Percentiles rank a stretch among this genome's conserved stretches.
Conservation (phyloP, 164 flowering plant species). For the Vitis riparia region DNA sequence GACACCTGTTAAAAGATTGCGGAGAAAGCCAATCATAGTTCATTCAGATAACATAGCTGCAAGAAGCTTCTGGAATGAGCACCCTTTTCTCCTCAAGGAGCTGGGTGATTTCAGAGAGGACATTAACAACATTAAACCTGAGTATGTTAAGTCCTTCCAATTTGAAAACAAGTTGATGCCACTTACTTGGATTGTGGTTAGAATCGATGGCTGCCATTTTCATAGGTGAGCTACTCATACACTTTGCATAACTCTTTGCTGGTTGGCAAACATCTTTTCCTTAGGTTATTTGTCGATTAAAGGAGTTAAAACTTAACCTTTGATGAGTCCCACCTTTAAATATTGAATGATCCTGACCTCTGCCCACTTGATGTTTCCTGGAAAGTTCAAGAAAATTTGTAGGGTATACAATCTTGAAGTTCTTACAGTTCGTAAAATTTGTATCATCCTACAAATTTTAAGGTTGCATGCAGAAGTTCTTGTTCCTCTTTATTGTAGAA, state of each 20-base stretch:
- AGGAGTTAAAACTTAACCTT: background rate
- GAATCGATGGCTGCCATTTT: slow-evolving; percentile 86
- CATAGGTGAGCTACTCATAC: slow-evolving; percentile 46
- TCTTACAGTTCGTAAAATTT: background rate
- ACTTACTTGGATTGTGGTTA: slow-evolving; percentile 71
- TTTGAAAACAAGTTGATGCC: slow-evolving; percentile 59
- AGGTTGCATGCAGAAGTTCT: no score
- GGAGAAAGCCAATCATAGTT: slow-evolving; percentile 33
- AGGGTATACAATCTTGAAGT: background rate
- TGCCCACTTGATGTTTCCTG: background rate
- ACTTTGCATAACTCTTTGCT: background rate
- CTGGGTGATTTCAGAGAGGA: slow-evolving; percentile 43
- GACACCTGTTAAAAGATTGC: slow-evolving; percentile 45
- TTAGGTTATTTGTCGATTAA: background rate
- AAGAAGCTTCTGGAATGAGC: slow-evolving; percentile 54
- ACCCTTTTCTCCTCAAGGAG: slow-evolving; percentile 43
- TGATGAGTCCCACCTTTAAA: background rate
- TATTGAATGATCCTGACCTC: background rate
- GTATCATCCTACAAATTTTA: no score
- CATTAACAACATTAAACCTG: slow-evolving; percentile 37
- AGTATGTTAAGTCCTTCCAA: slow-evolving; percentile 53
- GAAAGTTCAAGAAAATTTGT: background rate
- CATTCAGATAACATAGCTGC: slow-evolving; percentile 51
- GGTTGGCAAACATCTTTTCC: background rate
- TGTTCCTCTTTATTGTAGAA: no score